These are phyloP conservation scores for Cyclanthera cordifolia DNA, from an alignment of 306 rosid genomes.

Conservation along the genomic window DNA sequence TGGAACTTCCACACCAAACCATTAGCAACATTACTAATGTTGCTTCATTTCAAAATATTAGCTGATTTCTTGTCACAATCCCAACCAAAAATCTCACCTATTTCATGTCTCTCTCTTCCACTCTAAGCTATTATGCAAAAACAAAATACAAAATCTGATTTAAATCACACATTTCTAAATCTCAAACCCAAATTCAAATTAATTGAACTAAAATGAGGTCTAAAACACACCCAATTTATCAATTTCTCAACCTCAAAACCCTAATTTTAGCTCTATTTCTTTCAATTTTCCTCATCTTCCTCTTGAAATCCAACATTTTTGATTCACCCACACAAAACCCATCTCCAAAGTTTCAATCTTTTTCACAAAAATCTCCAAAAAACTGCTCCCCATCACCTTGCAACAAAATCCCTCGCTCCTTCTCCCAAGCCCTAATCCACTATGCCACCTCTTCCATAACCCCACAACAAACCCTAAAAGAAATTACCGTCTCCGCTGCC, in stretches of 20 bases:
- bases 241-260: constrained; percentile 37
- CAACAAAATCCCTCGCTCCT: constrained; percentile 37
- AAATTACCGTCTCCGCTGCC: constrained; percentile 44
- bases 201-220: constrained; percentile 38
- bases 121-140: neutral
- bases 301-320: constrained; percentile 35
- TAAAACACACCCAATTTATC: constrained; percentile 26
- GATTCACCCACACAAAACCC: constrained; percentile 23
- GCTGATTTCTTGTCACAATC: constrained; percentile 14
- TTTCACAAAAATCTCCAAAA: constrained; percentile 4
- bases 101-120: neutral
- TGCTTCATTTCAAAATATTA: constrained; percentile 10
- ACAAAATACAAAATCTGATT: neutral
- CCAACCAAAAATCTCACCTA: neutral
- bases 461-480: constrained; percentile 65
- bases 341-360: constrained; percentile 16
- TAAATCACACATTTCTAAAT: neutral
- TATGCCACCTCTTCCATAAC: constrained; percentile 60
- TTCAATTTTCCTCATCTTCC: constrained; percentile 36
- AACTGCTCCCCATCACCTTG: constrained; percentile 22
- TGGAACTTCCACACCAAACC: constrained; percentile 1
- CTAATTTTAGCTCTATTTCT: constrained; percentile 35
- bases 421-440: constrained; percentile 49
- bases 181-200: neutral
- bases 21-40: neutral